Base-by-base conservation (phyloP, 2,329 filamentous ascomycete genomes). In the Aspergillus sp. region DNA sequence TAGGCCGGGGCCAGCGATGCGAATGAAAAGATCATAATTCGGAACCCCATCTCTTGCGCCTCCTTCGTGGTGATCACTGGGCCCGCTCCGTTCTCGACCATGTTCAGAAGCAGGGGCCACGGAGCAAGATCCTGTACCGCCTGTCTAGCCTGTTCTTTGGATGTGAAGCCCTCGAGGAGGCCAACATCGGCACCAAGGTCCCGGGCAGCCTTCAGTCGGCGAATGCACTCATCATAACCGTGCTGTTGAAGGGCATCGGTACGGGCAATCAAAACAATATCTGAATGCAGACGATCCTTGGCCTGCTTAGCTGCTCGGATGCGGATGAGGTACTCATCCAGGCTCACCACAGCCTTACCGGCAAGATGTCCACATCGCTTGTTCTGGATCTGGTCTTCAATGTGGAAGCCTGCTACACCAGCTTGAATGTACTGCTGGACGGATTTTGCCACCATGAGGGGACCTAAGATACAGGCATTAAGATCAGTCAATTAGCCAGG, bases 351-450 rank as follows among this genome's bases (percentile, higher is more conserved):
- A 23, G 68, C 66, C 53, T 75, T 75, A 29, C 71, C 71, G 1
- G 65, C 63, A 2, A 75, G 64, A 50, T 75, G 71, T 3, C 72
- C 71, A 52, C 72, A 75, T 3, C 71, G 66, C 49, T 75, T 75
- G 47, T 69, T 73, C 52, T 66, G 63, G 25, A 82, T 76, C 60
- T 83, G 79, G 64, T 84, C 81, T 64, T 84, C 81, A 51, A 84
- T 77, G 56, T 84, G 81, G 40, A 83, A 71, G 1, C 76, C 81
- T 2, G 81, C 81, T 2, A 84, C 77, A 4, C 80, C 80, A 2
- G 78, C 73, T 46, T 76, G 74, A 41, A 77, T 76, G 62, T 82
- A 82, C 29, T 76, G 68, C 17, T 73, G 69, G 1, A 80, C 75
- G 7, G 78, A 77, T 3, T 77, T 73, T 17, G 76, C 72, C 20